Evolutionary conservation across 352 stramenopile species (phyloP).

Genomic region (Elongisporangium undulatum): DNA sequence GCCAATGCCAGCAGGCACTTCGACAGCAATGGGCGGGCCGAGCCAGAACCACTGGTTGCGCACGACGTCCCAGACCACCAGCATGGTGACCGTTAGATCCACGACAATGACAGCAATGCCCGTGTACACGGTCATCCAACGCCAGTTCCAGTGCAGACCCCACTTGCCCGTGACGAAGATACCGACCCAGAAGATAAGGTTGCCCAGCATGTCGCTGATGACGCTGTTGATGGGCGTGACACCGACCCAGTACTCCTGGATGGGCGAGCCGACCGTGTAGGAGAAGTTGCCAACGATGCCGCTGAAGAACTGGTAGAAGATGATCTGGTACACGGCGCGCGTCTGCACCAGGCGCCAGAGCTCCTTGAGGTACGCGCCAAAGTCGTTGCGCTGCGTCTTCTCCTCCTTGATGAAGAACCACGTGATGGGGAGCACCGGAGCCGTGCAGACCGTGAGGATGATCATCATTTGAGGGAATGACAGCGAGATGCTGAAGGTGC

Average conservation of each 20-base stretch:
- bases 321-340: conserved; percentile 31
- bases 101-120: conserved; percentile 15
- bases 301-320: conserved; percentile 33
- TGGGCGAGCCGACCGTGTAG: conserved; percentile 18
- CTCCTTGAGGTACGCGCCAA: conserved; percentile 21
- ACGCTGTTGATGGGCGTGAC: conserved; percentile 27
- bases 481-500: conserved; percentile 34
- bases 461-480: conserved; percentile 25
- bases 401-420: conserved; percentile 40
- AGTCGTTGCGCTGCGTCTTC: conserved; percentile 15
- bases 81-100: conserved; percentile 13
- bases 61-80: conserved; percentile 27
- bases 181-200: conserved; percentile 15
- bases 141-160: conserved; percentile 38
- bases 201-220: conserved; percentile 20
- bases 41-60: conserved; percentile 33
- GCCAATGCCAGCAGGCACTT: conserved; percentile 20
- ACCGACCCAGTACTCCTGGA: conserved; percentile 23
- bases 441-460: conserved; percentile 17
- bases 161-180: conserved; percentile 25
- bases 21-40: conserved; percentile 15
- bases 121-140: conserved; percentile 22
- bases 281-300: conserved; percentile 25
- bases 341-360: conserved; percentile 29
- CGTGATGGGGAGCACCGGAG: conserved; percentile 20